Conservation (phyloP, 2,329 filamentous ascomycete species). For the Colletotrichum trifolii region DNA sequence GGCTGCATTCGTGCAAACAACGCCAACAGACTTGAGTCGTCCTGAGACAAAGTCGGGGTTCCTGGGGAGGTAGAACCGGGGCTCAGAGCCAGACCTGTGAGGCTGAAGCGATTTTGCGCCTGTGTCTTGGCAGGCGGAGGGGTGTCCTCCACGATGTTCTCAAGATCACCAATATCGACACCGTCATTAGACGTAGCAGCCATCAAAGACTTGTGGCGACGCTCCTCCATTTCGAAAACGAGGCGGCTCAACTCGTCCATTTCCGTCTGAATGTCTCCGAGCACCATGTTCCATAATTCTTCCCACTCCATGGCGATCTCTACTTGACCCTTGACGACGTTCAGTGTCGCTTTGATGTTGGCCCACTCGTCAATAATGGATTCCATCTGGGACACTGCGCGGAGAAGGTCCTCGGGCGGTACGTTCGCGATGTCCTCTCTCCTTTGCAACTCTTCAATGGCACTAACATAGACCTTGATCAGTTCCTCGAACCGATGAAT, state of each 20-base stretch:
- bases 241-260: conserved; percentile 80
- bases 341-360: conserved; percentile 80
- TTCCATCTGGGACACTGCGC: conserved; percentile 90
- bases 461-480: conserved; percentile 90
- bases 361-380: conserved; percentile 86
- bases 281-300: conserved; percentile 92
- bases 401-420: conserved; percentile 75
- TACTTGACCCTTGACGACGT: conserved; percentile 86
- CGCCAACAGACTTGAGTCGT: conserved; percentile 88
- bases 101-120: conserved; percentile 73
- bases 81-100: conserved; percentile 72
- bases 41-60: conserved; percentile 70
- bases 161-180: conserved; percentile 86
- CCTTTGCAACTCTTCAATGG: conserved; percentile 90
- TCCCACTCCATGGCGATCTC: conserved; percentile 99
- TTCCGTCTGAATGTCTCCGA: conserved; percentile 93
- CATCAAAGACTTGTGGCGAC: conserved; percentile 82
- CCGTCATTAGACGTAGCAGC: conserved; percentile 70
- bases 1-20: conserved; percentile 97
- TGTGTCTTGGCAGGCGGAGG: conserved; percentile 67
- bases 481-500: conserved; percentile 88
- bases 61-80: conserved; percentile 67
- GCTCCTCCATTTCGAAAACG: conserved; percentile 98
- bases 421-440: conserved; percentile 81
- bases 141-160: conserved; percentile 92